These are phyloP conservation scores for Phytophthora pinifolia DNA, from an alignment of 352 stramenopile genomes.

Conservation along the genomic window DNA sequence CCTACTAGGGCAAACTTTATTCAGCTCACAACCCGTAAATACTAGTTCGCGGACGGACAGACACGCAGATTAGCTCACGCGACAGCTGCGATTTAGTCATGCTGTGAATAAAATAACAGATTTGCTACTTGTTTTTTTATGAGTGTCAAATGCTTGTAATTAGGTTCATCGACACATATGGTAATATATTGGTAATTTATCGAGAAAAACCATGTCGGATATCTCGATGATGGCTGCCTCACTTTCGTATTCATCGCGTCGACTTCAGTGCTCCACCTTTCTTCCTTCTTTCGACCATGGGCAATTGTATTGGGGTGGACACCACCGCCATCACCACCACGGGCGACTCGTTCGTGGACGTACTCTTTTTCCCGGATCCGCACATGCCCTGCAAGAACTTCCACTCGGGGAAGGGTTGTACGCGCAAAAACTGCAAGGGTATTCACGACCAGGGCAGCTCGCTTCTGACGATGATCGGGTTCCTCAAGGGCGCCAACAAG, in stretches of 20 bases:
- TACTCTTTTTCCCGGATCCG: constrained; percentile 72
- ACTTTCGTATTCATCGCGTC: constrained; percentile 18
- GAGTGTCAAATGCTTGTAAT: too few relatives aligned
- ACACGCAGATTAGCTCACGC: too few relatives aligned
- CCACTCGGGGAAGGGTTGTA: constrained; percentile 46
- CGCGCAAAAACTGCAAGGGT: constrained; percentile 63
- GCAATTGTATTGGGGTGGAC: constrained; percentile 53
- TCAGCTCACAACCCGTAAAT: too few relatives aligned
- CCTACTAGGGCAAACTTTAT: too few relatives aligned
- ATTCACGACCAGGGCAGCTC: constrained; percentile 64
- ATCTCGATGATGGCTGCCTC: too few relatives aligned
- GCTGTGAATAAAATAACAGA: too few relatives aligned
- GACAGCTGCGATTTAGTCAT: too few relatives aligned
- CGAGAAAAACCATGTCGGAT: too few relatives aligned
- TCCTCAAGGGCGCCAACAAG: constrained; percentile 40
- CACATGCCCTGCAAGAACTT: constrained; percentile 65
- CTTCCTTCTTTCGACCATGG: constrained; percentile 32
- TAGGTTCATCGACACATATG: too few relatives aligned
- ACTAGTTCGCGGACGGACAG: too few relatives aligned
- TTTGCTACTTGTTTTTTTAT: too few relatives aligned
- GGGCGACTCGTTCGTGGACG: constrained; percentile 66
- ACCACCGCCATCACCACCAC: constrained; percentile 11
- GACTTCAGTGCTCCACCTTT: neutral
- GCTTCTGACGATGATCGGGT: constrained; percentile 53
- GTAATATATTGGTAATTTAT: too few relatives aligned